Evolutionary conservation across 1,139 yeast genomes (phyloP).

Genomic region (Maudiozyma humilis): DNA sequence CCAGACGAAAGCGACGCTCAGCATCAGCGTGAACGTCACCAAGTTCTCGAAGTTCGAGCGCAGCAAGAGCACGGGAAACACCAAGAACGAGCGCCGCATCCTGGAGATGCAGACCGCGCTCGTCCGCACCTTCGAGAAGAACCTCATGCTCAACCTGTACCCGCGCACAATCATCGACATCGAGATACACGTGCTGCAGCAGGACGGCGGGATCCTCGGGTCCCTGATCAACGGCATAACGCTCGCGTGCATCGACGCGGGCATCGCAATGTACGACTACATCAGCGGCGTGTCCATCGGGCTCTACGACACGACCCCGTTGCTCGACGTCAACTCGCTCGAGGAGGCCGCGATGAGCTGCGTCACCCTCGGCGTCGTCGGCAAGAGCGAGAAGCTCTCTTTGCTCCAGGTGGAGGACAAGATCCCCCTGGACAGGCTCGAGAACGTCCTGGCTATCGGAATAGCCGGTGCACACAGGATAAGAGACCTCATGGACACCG

Average conservation of each 20-base stretch:
- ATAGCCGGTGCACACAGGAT: constrained; percentile 83
- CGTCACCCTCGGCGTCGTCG: constrained; percentile 77
- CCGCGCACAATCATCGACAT: constrained; percentile 77
- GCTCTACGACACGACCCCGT: constrained; percentile 61
- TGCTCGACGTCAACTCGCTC: constrained; percentile 70
- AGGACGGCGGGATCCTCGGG: constrained; percentile 84
- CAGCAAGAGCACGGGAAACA: constrained; percentile 39
- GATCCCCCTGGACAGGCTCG: constrained; percentile 74
- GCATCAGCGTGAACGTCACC: constrained; percentile 61
- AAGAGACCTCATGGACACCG: constrained; percentile 77
- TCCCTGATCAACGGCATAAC: constrained; percentile 83
- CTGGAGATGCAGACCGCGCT: constrained; percentile 69
- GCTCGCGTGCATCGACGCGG: constrained; percentile 87
- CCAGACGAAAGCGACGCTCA: constrained; percentile 46
- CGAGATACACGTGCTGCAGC: constrained; percentile 68
- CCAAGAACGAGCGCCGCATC: constrained; percentile 58
- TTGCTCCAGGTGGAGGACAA: constrained; percentile 71
- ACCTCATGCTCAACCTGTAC: constrained; percentile 64
- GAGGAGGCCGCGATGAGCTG: constrained; percentile 81
- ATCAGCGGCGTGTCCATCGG: constrained; percentile 79
- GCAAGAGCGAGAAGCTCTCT: constrained; percentile 70
- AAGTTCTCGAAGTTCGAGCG: constrained; percentile 77
- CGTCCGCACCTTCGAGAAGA: constrained; percentile 73
- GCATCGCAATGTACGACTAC: constrained; percentile 89
- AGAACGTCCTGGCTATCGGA: constrained; percentile 70